These are phyloP conservation scores for Metarhizium anisopliae DNA, from an alignment of 2,329 filamentous ascomycete species.

Conservation along the genomic window DNA sequence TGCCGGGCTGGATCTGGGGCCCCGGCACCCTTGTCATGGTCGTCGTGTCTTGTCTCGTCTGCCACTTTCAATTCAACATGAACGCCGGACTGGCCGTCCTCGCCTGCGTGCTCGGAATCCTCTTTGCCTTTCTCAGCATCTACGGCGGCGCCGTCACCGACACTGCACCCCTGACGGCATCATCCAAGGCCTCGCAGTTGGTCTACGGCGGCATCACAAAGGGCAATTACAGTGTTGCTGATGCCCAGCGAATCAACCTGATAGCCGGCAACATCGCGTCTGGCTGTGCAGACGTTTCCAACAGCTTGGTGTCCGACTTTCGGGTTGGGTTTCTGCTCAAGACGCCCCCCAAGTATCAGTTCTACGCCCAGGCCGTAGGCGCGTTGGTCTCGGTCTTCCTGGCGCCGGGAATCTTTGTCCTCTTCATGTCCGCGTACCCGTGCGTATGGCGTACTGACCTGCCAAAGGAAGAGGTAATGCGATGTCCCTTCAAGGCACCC, in stretches of 20 bases:
- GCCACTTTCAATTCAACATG: constrained; percentile 44
- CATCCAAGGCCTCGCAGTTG: constrained; percentile 60
- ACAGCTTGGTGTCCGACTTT: constrained; percentile 52
- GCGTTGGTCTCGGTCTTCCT: constrained; percentile 57
- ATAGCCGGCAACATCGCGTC: constrained; percentile 51
- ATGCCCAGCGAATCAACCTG: constrained; percentile 56
- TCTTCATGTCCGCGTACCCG: constrained; percentile 60
- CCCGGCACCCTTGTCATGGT: constrained; percentile 37
- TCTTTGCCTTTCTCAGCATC: constrained; percentile 48
- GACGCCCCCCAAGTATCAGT: constrained; percentile 57
- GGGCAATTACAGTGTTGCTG: constrained; percentile 35
- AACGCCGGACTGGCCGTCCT: constrained; percentile 47
- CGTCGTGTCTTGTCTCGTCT: constrained; percentile 42
- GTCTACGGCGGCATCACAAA: constrained; percentile 57
- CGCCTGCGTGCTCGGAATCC: constrained; percentile 44
- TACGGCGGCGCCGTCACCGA: constrained; percentile 45
- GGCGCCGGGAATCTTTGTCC: constrained; percentile 57
- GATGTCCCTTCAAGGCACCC: constrained; percentile 52
- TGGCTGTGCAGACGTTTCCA: constrained; percentile 45
- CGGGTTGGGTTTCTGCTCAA: constrained; percentile 58
- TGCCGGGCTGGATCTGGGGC: constrained; percentile 45
- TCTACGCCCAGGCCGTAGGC: constrained; percentile 55
- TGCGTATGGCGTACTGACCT: constrained; percentile 47
- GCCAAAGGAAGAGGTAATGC: constrained; percentile 22
- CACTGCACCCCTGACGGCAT: constrained; percentile 55